These are phyloP conservation scores for Phytophthora colocasiae DNA, from an alignment of 352 stramenopile genomes.

Conservation along the genomic window DNA sequence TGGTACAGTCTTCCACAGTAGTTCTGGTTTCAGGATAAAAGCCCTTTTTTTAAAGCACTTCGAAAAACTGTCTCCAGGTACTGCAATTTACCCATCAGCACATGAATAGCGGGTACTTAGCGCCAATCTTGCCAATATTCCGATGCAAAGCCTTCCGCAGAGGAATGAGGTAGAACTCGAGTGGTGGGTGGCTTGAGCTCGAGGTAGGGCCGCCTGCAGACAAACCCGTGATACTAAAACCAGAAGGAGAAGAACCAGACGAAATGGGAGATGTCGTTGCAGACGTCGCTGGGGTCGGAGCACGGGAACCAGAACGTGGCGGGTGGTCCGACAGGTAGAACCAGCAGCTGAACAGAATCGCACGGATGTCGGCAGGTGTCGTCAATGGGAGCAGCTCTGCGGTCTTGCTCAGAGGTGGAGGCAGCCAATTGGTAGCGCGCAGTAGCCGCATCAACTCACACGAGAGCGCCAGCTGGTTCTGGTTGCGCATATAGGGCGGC, in stretches of 20 bases:
- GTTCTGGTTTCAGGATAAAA: too few relatives aligned
- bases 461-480: slow-evolving; percentile 70
- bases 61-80: too few relatives aligned
- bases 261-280: slow-evolving; percentile 56
- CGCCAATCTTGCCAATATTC: slow-evolving; percentile 79
- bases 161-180: slow-evolving; percentile 84
- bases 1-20: too few relatives aligned
- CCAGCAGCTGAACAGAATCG: slow-evolving; percentile 86
- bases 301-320: slow-evolving; percentile 41
- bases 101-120: slow-evolving; percentile 80
- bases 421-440: slow-evolving; percentile 65
- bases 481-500: slow-evolving; percentile 84
- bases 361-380: slow-evolving; percentile 71
- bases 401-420: slow-evolving; percentile 51
- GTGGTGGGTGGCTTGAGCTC: slow-evolving; percentile 44
- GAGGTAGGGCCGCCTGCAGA: slow-evolving; percentile 21
- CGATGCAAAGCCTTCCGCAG: slow-evolving; percentile 76
- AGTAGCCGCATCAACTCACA: slow-evolving; percentile 74
- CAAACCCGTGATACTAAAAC: slow-evolving; percentile 35
- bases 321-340: slow-evolving; percentile 84
- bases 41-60: too few relatives aligned
- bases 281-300: slow-evolving; percentile 49
- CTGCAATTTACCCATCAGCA: slow-evolving; percentile 30
- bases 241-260: slow-evolving; percentile 50
- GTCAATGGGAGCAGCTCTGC: slow-evolving; percentile 75